A percentile compares a stretch with the other conserved stretches of the same genome.
phyloP scores from a whole-genome alignment of 164 flowering plant genomes.

The Liquidambar formosana region DNA sequence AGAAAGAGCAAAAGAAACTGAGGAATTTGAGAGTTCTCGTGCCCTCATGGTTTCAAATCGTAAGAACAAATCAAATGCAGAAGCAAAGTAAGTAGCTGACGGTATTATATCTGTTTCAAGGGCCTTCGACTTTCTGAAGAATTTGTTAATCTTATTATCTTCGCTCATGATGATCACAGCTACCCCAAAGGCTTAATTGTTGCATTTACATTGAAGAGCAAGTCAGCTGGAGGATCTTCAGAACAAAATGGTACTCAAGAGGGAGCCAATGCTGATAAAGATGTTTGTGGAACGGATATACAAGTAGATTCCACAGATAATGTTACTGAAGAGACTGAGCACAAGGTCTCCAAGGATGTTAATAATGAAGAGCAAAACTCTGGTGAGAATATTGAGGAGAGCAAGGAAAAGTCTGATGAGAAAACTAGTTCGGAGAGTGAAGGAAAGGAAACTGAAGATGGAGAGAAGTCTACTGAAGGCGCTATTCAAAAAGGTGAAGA shows the following conservation, averaged over 20 bases:
- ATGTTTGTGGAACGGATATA: constrained; percentile 20
- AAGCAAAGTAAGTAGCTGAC: constrained; percentile 42
- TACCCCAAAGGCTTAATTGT: constrained; percentile 91
- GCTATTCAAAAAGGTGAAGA: constrained; percentile 17
- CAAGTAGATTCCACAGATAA: constrained; percentile 22
- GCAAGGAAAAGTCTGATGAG: constrained; percentile 27
- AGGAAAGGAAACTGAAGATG: constrained; percentile 29
- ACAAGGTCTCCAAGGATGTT: constrained; percentile 28
- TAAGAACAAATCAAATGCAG: constrained; percentile 38
- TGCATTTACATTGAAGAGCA: constrained; percentile 66
- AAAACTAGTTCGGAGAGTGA: constrained; percentile 24
- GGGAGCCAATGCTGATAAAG: constrained; percentile 21
- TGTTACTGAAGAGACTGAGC: constrained; percentile 22
- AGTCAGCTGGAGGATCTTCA: constrained; percentile 31
- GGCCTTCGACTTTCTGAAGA: neutral
- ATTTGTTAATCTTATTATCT: constrained; percentile 10
- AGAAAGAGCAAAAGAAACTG: constrained; percentile 49
- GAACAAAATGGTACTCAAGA: constrained; percentile 33
- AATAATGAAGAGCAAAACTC: constrained; percentile 23
- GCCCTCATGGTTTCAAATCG: constrained; percentile 23
- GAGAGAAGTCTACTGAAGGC: constrained; percentile 19
- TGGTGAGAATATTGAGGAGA: constrained; percentile 21
- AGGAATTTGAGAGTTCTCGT: constrained; percentile 43
- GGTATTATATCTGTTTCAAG: neutral
- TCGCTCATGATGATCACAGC: constrained; percentile 34